phyloP scores from a whole-genome alignment of 139 green algal genomes.

The Deuterostichococcus epilithicus region DNA sequence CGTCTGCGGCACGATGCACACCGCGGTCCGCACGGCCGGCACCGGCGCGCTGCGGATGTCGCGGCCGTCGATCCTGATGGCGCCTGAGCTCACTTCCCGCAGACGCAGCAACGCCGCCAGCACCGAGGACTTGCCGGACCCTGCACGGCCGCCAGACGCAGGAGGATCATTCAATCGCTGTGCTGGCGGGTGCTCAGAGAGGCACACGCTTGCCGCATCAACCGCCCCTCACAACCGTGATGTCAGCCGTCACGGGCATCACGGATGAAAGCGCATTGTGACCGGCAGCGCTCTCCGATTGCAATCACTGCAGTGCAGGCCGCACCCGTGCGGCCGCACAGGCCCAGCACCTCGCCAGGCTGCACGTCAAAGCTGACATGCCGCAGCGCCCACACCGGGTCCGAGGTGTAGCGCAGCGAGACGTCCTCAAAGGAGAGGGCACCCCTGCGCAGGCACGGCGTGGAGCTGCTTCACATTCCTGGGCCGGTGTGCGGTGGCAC shows the following conservation, averaged over 20 bases:
- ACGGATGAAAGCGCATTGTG: no score
- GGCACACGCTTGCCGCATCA: no score
- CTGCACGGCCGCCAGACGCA: slow-evolving; percentile 2
- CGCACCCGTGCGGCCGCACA: slow-evolving; percentile 45
- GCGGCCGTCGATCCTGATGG: slow-evolving; percentile 32
- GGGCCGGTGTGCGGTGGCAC: no score
- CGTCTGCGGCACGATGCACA: slow-evolving; percentile 56
- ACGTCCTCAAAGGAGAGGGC: slow-evolving; percentile 33
- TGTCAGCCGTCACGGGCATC: no score
- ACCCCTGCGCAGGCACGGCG: not conserved
- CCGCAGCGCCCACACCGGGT: slow-evolving; percentile 30
- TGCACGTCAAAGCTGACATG: slow-evolving; percentile 31
- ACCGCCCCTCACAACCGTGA: no score
- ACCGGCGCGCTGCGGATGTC: slow-evolving; percentile 39
- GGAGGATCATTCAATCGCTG: not conserved
- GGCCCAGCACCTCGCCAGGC: slow-evolving; percentile 33
- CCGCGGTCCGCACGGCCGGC: slow-evolving; percentile 23
- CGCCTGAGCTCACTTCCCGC: slow-evolving; percentile 28
- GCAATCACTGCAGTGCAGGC: no score
- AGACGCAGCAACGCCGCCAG: slow-evolving; percentile 59
- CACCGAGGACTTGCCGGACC: slow-evolving; percentile 64
- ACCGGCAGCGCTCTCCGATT: no score
- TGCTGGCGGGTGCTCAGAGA: no score
- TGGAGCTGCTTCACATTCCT: no score
- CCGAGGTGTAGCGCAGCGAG: slow-evolving; percentile 40